phyloP scores from a whole-genome alignment of 208 protist genomes.

The Trypanosoma avium region DNA sequence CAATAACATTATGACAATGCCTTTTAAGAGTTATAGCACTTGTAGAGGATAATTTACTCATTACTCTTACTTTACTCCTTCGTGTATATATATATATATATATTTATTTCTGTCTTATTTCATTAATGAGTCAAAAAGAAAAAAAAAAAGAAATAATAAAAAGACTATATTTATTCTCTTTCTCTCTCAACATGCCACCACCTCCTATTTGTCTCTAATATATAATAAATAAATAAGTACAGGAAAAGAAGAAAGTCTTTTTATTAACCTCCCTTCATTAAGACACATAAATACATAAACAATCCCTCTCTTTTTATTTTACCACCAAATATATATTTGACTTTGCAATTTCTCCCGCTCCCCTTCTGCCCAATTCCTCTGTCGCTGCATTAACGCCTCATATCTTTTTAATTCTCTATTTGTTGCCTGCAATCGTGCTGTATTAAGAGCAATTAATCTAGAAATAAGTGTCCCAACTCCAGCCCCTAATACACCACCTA shows the following conservation, averaged over 20 bases:
- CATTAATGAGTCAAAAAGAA: no score
- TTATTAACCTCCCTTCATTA: slow-evolving; percentile 6
- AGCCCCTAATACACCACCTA: slow-evolving; percentile 68
- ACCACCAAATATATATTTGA: slow-evolving; percentile 71
- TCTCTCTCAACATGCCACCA: no score
- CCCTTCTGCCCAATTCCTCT: slow-evolving; percentile 58
- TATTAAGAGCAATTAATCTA: slow-evolving; percentile 72
- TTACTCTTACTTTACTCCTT: not conserved
- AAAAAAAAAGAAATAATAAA: no score
- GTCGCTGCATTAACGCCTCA: slow-evolving; percentile 77
- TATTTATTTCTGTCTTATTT: not conserved
- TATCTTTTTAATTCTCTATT: slow-evolving; percentile 78
- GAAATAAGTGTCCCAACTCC: slow-evolving; percentile 52
- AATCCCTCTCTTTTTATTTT: slow-evolving; percentile 14
- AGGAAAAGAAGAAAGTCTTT: no score
- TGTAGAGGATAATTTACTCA: slow-evolving; percentile 9
- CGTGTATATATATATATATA: no score
- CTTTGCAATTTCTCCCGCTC: slow-evolving; percentile 37
- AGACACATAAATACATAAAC: slow-evolving; percentile 12
- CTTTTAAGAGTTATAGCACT: slow-evolving; percentile 61
- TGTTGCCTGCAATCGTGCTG: slow-evolving; percentile 61
- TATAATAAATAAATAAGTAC: no score
- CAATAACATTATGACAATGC: slow-evolving; percentile 80
- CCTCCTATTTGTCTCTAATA: no score
- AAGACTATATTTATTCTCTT: no score